Evolutionary conservation across 176 grass and related monocot genomes (phyloP), one percentile per base, ranked within the genome.

Genomic region (Echinochloa phyllopogon): DNA sequence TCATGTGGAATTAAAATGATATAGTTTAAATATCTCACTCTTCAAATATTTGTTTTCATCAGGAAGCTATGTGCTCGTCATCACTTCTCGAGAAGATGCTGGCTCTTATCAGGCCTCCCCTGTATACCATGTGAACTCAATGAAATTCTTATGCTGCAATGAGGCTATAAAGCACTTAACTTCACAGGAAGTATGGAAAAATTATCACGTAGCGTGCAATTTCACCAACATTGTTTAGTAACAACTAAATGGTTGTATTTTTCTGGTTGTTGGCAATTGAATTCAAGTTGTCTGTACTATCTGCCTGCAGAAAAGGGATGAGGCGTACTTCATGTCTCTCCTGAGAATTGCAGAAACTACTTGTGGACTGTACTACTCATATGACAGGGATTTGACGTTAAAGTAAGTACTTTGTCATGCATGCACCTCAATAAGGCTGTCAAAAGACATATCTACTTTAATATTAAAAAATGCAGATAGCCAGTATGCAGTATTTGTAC

Each of bases 271-370:
- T 85, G 24, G 51, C 76, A 14, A 39, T 38, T 70, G n/a, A 39
- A 71, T 63, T 69, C 64, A 73, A 49, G 74, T 62, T 77, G 65
- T 69, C 23, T 83, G 61, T 50, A 53, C 59, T 71, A 65, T 41
- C 80, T 79, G 12, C 79, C 11, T 94, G 87, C 87, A 98, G 96
- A 98, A 90, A 92, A 95, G 76, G 67, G 96, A 98, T 48, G 96
- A 98, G 74, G 87, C 87, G 51, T 98, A 98, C 86, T 98, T 98
- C 73, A 98, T 92, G 77, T 98, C 93, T 85, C 96, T 98, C 18
- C 47, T 98, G 80, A 95, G 86, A 90, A 98, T 87, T 62, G 88
- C 91, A 69, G 96, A 95, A 80, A 86, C 83, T 76, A 98, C 93
- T 55, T 87, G 80, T 66, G 96, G 96, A 59, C 83, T 98, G 72